These are phyloP conservation scores for Cyclaneusma minus DNA, from an alignment of 2,329 filamentous ascomycete genomes.

Conservation along the genomic window DNA sequence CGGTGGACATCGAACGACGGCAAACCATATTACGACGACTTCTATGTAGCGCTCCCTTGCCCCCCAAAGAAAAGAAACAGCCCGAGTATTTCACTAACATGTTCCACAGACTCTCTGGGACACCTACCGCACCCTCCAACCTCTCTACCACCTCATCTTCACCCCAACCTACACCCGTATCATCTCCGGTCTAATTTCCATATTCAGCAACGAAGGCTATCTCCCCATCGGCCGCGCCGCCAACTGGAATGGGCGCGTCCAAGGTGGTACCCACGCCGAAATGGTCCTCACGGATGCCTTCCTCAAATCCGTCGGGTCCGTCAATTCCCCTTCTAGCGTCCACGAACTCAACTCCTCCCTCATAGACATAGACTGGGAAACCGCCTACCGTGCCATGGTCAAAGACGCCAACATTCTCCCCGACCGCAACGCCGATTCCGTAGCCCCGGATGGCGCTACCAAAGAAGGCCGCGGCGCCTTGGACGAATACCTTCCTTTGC, in stretches of 20 bases:
- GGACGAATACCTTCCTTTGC: slow-evolving; percentile 39
- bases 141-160: slow-evolving; percentile 23
- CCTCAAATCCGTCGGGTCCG: slow-evolving; percentile 29
- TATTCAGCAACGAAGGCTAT: slow-evolving; percentile 37
- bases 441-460: slow-evolving; percentile 35
- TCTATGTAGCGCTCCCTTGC: too few relatives aligned
- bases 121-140: slow-evolving; percentile 30
- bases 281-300: slow-evolving; percentile 47
- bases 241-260: slow-evolving; percentile 40
- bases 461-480: slow-evolving; percentile 41
- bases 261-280: slow-evolving; percentile 44
- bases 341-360: slow-evolving; percentile 23
- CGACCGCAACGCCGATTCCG: slow-evolving; percentile 30
- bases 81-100: too few relatives aligned
- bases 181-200: slow-evolving; percentile 39
- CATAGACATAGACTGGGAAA: slow-evolving; percentile 32
- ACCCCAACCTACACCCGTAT: slow-evolving; percentile 35
- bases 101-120: slow-evolving; percentile 42
- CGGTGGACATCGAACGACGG: slow-evolving; percentile 32
- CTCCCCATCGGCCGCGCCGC: slow-evolving; percentile 37
- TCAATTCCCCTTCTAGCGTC: slow-evolving; percentile 23
- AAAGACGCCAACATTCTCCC: slow-evolving; percentile 39
- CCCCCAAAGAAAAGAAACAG: too few relatives aligned
- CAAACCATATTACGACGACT: slow-evolving; percentile 40
- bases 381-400: slow-evolving; percentile 35